Evolutionary conservation across 768 basidiomycete genomes (phyloP), one percentile per base, ranked within the genome.

Genomic region (Mycena capillaripes): DNA sequence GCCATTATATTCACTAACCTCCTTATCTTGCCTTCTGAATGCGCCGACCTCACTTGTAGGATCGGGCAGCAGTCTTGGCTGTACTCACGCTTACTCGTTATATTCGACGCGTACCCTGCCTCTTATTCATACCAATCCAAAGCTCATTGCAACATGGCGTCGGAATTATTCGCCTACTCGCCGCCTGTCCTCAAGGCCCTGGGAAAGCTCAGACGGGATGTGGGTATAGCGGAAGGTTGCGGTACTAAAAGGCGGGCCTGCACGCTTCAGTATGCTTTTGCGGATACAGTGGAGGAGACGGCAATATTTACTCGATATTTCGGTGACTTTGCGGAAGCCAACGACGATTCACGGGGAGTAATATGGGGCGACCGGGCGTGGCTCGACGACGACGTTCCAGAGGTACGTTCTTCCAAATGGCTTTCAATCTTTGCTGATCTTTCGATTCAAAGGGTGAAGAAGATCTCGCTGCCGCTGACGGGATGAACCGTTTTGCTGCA

Each of bases 401-500:
- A 93, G 80, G 91, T 89, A 56, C 60, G 60, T 38, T 40, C 32
- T 34, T 59, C 29, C 19, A 42, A 53, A 21, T n/a, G n/a, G 42
- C 68, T 16, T 57, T 71, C 44, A 7, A 17, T 21, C 19, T 36
- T 70, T 8, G 53, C n/a, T 66, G 16, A 36, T n/a, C 10, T 69
- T 69, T 58, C 11, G 64, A 61, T 40, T 27, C 10, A 1, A 77
- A 94, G 93, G 89, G 90, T 40, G 93, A 95, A 72, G 82, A 83
- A 30, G 86, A 89, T 73, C 81, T 95, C 57, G 87, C 89, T 0
- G 77, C 79, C 1, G 83, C 89, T 11, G 81, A 84, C 7, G 91
- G 92, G 19, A 90, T 95, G 89, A 95, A 95, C 69, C 81, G 84
- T 8, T 93, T 94, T 77, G 89, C 90, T 1, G 90, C 94, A 8